Base-by-base conservation (phyloP, 225 moss, liverwort and hornwort species). In the Straminergon stramineum region DNA sequence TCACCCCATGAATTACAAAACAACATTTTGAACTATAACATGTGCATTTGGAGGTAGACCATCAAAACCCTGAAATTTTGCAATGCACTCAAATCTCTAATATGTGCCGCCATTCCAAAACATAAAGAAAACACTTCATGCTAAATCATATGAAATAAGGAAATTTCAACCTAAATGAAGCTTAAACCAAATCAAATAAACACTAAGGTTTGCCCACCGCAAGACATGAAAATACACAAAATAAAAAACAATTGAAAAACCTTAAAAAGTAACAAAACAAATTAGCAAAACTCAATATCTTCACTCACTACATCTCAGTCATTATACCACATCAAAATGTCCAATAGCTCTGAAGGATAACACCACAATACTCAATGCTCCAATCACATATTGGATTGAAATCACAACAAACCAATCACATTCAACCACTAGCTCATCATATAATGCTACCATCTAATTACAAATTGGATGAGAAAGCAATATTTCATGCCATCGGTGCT, bases 401-500 rank as follows among this genome's bases (percentile, higher is more conserved):
- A 31, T 31, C 0, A 48, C 30, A 19, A 31, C 7, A 18, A 30
- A 17, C 6, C 4, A 17, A 18, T 48, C 4, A 48, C 48, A 75
- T 31, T 13, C 18, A 74, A 74, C 10, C 0, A 74, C 26, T 10
- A 45, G 8, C 2, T 10, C 30, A 74, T 48, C 0, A 45, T 1
- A 45, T 17, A 30, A 74, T 0, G 0, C 30, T 6, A 74, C 30
- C 18, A 48, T 18, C 6, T 2, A 48, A 75, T 75, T 4, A 30
- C 1, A 18, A 4, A 45, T 1, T 48, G 0, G 6, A 75, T 26
- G 24, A 31, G 1, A 31, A 51, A 31, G 11, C 0, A 31, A 30
- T 48, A 41, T 30, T 48, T 75, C 8, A 8, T 10, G 10, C 3
- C 18, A 48, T 75, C 7, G 31, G 18, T 31, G 32, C 3, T 48